Evolutionary conservation across 768 basidiomycete genomes (phyloP).

Genomic region (Cytidiella melzeri): DNA sequence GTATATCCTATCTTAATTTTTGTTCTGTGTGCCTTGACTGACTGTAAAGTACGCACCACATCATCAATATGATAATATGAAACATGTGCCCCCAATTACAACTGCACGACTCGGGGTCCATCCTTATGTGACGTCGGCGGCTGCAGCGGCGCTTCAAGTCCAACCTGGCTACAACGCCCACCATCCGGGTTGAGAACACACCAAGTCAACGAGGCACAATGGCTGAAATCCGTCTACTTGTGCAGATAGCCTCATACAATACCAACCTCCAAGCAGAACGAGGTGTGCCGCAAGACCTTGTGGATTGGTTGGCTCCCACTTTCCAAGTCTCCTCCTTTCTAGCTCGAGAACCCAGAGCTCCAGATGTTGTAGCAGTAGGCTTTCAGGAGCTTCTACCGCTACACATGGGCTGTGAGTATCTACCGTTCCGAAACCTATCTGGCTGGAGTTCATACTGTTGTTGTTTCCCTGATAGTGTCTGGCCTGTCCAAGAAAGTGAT

Average conservation of each 20-base stretch:
- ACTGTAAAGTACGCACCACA: no score
- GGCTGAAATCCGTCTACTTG: slow-evolving; percentile 37
- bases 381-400: slow-evolving; percentile 93
- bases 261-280: slow-evolving; percentile 78
- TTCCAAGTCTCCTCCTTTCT: slow-evolving; percentile 72
- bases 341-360: slow-evolving; percentile 54
- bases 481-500: slow-evolving; percentile 71
- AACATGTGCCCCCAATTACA: no score
- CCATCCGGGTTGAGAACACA: no score
- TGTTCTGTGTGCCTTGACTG: no score
- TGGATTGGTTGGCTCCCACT: slow-evolving; percentile 87
- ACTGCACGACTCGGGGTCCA: no score
- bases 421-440: not conserved
- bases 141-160: no score
- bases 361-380: slow-evolving; percentile 85
- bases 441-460: not conserved
- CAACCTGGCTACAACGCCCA: no score
- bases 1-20: not conserved
- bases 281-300: slow-evolving; percentile 77
- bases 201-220: slow-evolving; percentile 3
- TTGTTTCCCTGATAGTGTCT: slow-evolving; percentile 45
- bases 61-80: no score
- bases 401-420: slow-evolving; percentile 74
- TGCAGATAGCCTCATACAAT: slow-evolving; percentile 87
- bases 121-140: no score